These are phyloP conservation scores for Ophiocordyceps camponoti-floridani DNA, from an alignment of 2,329 filamentous ascomycete genomes.

Conservation along the genomic window DNA sequence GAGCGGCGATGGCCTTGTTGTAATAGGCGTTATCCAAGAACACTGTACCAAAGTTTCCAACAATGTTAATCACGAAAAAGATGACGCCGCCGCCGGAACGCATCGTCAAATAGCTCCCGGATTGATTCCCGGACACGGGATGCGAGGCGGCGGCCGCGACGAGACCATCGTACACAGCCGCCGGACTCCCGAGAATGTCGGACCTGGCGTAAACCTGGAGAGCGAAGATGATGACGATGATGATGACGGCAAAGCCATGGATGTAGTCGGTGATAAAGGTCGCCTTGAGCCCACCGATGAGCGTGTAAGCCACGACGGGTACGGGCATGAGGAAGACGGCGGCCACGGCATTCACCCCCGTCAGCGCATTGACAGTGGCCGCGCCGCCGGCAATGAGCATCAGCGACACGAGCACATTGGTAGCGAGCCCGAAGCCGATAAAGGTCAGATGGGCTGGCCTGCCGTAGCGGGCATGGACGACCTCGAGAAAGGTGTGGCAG, in stretches of 20 bases:
- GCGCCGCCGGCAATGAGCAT: constrained; percentile 73
- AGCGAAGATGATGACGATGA: constrained; percentile 75
- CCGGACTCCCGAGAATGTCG: constrained; percentile 53
- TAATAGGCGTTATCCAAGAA: constrained; percentile 83
- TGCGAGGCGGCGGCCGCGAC: constrained; percentile 48
- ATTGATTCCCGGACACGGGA: constrained; percentile 62
- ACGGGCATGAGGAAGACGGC: constrained; percentile 29
- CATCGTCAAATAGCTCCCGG: constrained; percentile 80
- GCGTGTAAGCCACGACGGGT: constrained; percentile 50
- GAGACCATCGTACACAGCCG: constrained; percentile 62
- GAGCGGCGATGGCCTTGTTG: constrained; percentile 84
- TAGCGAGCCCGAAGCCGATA: constrained; percentile 66
- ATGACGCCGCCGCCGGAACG: constrained; percentile 51
- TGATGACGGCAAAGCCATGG: constrained; percentile 67
- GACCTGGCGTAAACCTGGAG: constrained; percentile 68
- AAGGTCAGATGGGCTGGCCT: constrained; percentile 54
- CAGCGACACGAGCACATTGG: constrained; percentile 72
- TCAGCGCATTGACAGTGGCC: constrained; percentile 32
- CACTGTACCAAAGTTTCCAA: constrained; percentile 70
- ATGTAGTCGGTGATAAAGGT: constrained; percentile 77
- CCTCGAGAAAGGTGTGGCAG: constrained; percentile 71
- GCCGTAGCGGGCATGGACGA: constrained; percentile 68
- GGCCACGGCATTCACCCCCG: constrained; percentile 42
- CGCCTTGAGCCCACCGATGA: constrained; percentile 64
- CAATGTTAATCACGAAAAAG: constrained; percentile 79